These are phyloP conservation scores for Heteromeles arbutifolia DNA, from an alignment of 306 rosid genomes.

Conservation along the genomic window DNA sequence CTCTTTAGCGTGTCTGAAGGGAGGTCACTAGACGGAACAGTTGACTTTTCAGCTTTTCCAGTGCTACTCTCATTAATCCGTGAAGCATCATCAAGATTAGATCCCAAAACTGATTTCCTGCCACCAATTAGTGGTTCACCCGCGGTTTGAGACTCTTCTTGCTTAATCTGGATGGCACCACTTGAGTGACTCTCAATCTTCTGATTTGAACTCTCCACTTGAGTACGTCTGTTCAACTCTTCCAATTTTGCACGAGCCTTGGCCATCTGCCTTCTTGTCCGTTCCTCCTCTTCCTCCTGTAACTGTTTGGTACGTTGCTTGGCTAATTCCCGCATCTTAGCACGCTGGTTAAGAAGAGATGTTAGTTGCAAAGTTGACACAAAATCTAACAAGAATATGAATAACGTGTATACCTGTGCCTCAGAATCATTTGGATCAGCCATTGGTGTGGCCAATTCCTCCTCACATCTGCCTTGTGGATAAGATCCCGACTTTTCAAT, in stretches of 20 bases:
- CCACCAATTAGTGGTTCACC: slow-evolving; percentile 22
- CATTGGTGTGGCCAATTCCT: slow-evolving; percentile 35
- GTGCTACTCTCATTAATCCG: slow-evolving; percentile 27
- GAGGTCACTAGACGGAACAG: slow-evolving; percentile 27
- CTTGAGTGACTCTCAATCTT: slow-evolving; percentile 32
- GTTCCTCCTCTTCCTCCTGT: slow-evolving; percentile 89
- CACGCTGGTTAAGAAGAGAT: slow-evolving; percentile 42
- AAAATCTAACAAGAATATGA: slow-evolving; percentile 16
- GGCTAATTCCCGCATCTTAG: slow-evolving; percentile 63
- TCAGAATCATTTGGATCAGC: slow-evolving; percentile 43
- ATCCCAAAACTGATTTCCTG: slow-evolving; percentile 25
- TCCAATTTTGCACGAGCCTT: slow-evolving; percentile 78
- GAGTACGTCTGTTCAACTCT: slow-evolving; percentile 60
- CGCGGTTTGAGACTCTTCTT: slow-evolving; percentile 39
- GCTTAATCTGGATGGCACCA: slow-evolving; percentile 41
- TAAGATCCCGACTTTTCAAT: slow-evolving; percentile 33
- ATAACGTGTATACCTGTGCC: slow-evolving; percentile 57
- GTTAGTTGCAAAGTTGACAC: slow-evolving; percentile 17
- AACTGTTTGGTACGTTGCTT: slow-evolving; percentile 72
- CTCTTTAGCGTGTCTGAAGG: slow-evolving; percentile 26
- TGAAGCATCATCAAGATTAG: slow-evolving; percentile 24
- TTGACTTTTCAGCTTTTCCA: slow-evolving; percentile 26
- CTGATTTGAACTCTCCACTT: slow-evolving; percentile 40
- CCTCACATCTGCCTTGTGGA: slow-evolving; percentile 44
- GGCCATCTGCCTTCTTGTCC: slow-evolving; percentile 62